Percentiles rank a stretch among this genome's conserved stretches.
phyloP scores from a whole-genome alignment of 345 rosid genomes.

The Erodium maritimum region DNA sequence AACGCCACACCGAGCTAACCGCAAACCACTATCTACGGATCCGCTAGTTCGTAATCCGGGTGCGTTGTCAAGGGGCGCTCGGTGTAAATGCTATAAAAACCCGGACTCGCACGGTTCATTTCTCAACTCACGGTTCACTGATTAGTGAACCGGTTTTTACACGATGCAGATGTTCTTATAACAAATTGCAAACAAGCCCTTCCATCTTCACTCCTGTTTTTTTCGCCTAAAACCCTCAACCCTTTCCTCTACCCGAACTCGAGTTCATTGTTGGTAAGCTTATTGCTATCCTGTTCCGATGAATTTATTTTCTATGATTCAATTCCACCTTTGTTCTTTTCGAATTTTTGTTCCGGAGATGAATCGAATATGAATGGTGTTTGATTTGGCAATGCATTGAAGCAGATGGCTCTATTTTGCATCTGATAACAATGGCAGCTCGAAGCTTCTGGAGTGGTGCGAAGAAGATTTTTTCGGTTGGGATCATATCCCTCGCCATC shows the following conservation, averaged over 20 bases:
- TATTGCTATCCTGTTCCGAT: background rate
- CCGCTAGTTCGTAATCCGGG: too few relatives aligned
- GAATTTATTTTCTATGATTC: background rate
- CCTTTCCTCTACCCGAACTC: background rate
- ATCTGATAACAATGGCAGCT: constrained; percentile 24
- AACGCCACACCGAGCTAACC: too few relatives aligned
- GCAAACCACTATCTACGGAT: too few relatives aligned
- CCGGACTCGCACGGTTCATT: too few relatives aligned
- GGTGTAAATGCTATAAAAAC: too few relatives aligned
- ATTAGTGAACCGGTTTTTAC: too few relatives aligned
- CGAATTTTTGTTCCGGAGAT: background rate
- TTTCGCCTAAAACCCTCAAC: background rate
- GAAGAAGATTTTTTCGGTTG: constrained; percentile 43
- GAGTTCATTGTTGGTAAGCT: background rate
- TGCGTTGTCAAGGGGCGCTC: too few relatives aligned
- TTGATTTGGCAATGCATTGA: background rate
- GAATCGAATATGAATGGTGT: background rate
- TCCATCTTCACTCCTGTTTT: background rate
- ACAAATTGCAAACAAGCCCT: background rate
- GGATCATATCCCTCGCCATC: constrained; percentile 51
- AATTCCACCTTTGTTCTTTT: too few relatives aligned
- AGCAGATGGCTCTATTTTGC: background rate
- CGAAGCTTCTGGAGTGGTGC: constrained; percentile 33
- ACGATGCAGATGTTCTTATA: too few relatives aligned
- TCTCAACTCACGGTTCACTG: too few relatives aligned